phyloP scores from a whole-genome alignment of 2,329 filamentous ascomycete genomes.

The Pseudomassariella vexata region DNA sequence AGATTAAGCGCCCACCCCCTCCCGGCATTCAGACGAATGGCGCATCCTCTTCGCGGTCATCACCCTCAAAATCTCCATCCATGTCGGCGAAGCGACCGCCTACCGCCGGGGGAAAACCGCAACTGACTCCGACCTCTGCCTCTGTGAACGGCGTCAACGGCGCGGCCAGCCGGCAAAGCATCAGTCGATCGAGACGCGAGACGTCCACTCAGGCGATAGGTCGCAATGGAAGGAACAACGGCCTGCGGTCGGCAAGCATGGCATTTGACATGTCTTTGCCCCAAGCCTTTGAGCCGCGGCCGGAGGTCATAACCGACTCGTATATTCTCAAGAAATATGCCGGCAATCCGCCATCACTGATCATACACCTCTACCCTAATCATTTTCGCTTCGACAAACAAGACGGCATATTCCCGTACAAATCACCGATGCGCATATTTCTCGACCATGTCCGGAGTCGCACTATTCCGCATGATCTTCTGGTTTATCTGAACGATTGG shows the following conservation, averaged over 20 bases:
- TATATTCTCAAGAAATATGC: conserved; percentile 82
- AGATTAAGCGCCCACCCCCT: conserved; percentile 64
- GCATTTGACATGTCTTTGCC: conserved; percentile 33
- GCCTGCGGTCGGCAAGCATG: conserved; percentile 42
- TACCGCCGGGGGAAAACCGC: conserved; percentile 27
- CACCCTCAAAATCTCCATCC: conserved; percentile 45
- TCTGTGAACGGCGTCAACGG: conserved; percentile 36
- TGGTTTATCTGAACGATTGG: conserved; percentile 67
- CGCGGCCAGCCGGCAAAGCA: conserved; percentile 43
- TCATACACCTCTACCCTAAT: conserved; percentile 77
- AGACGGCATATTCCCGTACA: conserved; percentile 86
- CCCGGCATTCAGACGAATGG: conserved; percentile 64
- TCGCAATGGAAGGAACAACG: conserved; percentile 45
- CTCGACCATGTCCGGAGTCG: conserved; percentile 71
- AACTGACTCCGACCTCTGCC: conserved; percentile 32
- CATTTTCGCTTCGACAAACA: conserved; percentile 93
- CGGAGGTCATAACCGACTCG: conserved; percentile 49
- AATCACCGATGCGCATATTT: conserved; percentile 80
- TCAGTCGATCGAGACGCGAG: conserved; percentile 52
- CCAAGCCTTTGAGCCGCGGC: conserved; percentile 38
- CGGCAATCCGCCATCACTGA: conserved; percentile 71
- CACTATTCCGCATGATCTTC: conserved; percentile 83
- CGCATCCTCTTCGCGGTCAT: conserved; percentile 49
- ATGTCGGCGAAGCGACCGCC: conserved; percentile 49
- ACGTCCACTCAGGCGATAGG: conserved; percentile 35